Conservation (phyloP, 2,329 filamentous ascomycete species). For the Neofusicoccum sp. region DNA sequence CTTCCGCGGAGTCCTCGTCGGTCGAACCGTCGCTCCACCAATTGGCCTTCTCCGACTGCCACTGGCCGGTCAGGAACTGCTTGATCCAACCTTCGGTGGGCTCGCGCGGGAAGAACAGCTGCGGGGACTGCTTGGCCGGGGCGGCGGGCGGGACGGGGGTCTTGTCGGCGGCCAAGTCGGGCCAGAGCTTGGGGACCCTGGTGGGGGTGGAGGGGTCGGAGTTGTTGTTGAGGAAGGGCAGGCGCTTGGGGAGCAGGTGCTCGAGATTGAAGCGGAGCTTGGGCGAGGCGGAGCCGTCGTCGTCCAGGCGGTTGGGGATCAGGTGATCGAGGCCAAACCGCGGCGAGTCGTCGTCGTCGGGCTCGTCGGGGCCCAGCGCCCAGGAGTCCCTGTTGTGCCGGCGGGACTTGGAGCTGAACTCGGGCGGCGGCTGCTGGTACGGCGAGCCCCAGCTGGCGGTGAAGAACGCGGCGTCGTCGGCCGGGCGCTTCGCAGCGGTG, state of each 20-base stretch:
- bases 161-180: slow-evolving; percentile 4
- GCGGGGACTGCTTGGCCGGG: slow-evolving; percentile 7
- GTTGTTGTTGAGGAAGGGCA: slow-evolving; percentile 16
- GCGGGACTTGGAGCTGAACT: slow-evolving; percentile 27
- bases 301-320: slow-evolving; percentile 35
- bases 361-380: slow-evolving; percentile 22
- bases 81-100: slow-evolving; percentile 85
- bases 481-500: slow-evolving; percentile 34
- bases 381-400: slow-evolving; percentile 28
- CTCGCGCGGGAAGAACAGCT: slow-evolving; percentile 33
- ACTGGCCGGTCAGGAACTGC: slow-evolving; percentile 72
- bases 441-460: slow-evolving; percentile 92
- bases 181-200: slow-evolving; percentile 19
- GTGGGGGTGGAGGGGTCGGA: slow-evolving; percentile 19
- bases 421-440: slow-evolving; percentile 66
- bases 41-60: slow-evolving; percentile 68
- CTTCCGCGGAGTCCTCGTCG: slow-evolving; percentile 57
- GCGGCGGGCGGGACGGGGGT: neutral
- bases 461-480: slow-evolving; percentile 55
- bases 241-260: slow-evolving; percentile 33
- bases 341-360: slow-evolving; percentile 25
- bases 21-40: slow-evolving; percentile 80
- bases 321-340: slow-evolving; percentile 38
- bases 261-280: slow-evolving; percentile 39
- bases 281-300: slow-evolving; percentile 32